phyloP scores from a whole-genome alignment of 2,329 filamentous ascomycete species.

The Pseudopithomyces maydicus region DNA sequence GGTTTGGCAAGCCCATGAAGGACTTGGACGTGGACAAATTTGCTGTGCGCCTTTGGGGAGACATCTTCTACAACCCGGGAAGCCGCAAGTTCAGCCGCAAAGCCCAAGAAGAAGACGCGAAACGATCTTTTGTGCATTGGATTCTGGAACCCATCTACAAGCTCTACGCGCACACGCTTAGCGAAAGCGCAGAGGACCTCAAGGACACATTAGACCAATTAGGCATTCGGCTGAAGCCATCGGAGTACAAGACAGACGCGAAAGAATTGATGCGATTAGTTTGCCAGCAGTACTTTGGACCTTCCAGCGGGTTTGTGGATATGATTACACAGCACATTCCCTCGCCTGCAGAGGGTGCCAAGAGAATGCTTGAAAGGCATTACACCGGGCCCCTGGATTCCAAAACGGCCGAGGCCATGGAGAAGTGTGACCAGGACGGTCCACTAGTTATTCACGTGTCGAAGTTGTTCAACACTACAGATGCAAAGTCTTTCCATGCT shows the following conservation, averaged over 20 bases:
- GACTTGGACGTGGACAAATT: constrained; percentile 79
- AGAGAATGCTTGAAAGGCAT: constrained; percentile 78
- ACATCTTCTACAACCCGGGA: constrained; percentile 91
- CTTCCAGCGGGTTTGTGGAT: constrained; percentile 88
- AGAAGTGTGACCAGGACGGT: constrained; percentile 82
- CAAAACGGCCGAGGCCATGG: constrained; percentile 79
- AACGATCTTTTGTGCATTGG: constrained; percentile 91
- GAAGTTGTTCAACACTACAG: constrained; percentile 87
- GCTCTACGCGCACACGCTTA: constrained; percentile 92
- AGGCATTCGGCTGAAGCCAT: constrained; percentile 87
- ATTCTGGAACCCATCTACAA: constrained; percentile 98
- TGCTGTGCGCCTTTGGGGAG: constrained; percentile 86
- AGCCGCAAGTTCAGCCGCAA: constrained; percentile 93
- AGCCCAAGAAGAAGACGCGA: constrained; percentile 76
- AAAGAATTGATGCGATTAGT: constrained; percentile 86
- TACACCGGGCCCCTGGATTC: constrained; percentile 91
- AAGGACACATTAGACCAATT: constrained; percentile 77
- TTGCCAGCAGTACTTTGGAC: constrained; percentile 94
- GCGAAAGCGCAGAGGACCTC: constrained; percentile 83
- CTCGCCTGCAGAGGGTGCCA: constrained; percentile 79
- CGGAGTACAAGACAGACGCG: constrained; percentile 88
- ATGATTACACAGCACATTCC: constrained; percentile 92
- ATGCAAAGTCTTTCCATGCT: constrained; percentile 89
- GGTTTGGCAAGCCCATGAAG: constrained; percentile 41
- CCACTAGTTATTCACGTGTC: constrained; percentile 91